phyloP scores from a whole-genome alignment of 129 eudicot species.

The Cynara cardunculus region DNA sequence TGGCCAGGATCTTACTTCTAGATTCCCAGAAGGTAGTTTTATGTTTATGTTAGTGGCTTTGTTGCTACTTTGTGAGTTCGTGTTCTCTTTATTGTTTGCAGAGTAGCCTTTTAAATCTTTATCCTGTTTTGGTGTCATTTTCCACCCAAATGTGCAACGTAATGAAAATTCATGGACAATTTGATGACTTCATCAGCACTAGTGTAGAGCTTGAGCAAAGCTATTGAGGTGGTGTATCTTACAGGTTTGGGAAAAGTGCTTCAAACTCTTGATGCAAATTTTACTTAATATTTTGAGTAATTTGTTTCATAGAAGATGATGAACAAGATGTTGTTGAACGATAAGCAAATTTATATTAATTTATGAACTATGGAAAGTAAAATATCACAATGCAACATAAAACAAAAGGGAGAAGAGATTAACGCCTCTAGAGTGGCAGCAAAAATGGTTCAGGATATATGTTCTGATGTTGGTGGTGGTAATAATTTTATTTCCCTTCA shows the following conservation, averaged over 20 bases:
- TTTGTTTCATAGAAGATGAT: background rate
- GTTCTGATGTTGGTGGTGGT: constrained; percentile 1
- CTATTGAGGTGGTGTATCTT: constrained; percentile 15
- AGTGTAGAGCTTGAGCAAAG: constrained; percentile 10
- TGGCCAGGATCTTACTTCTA: constrained; percentile 41
- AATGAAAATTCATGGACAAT: constrained; percentile 4
- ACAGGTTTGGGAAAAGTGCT: constrained; percentile 2
- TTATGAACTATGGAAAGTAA: constrained; percentile 1
- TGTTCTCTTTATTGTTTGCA: constrained; percentile 7
- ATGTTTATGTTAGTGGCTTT: constrained; percentile 8
- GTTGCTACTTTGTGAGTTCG: background rate
- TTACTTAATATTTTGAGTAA: constrained; percentile 11
- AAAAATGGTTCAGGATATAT: background rate
- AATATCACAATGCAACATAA: background rate
- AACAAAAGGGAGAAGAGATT: background rate
- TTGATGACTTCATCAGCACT: constrained; percentile 1
- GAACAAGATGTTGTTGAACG: background rate
- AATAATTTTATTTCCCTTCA: background rate
- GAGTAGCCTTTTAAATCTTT: background rate
- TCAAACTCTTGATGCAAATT: background rate
- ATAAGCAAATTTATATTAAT: background rate
- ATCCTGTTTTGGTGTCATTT: constrained; percentile 7
- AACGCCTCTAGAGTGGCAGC: background rate
- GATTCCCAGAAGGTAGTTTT: constrained; percentile 44
- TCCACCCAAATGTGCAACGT: constrained; percentile 6